Conservation (phyloP, 1,284 basidiomycete genomes). For the Austroboletus niveus region DNA sequence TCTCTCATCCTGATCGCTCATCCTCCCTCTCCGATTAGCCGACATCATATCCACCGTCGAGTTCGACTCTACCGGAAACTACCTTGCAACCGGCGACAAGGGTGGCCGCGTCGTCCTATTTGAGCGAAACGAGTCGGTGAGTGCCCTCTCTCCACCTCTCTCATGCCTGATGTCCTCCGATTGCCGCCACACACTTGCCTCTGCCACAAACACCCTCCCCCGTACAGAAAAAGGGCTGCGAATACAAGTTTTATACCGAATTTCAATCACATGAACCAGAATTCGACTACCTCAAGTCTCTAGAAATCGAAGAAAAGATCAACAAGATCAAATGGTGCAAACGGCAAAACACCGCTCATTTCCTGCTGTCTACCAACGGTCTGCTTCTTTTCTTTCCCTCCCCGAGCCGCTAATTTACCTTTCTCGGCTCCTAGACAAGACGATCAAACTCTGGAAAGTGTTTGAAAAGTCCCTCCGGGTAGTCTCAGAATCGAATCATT, state of each 20-base stretch:
- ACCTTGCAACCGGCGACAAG: conserved; percentile 99
- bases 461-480: conserved; percentile 98
- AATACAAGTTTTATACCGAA: conserved; percentile 99
- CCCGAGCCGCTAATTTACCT: not conserved
- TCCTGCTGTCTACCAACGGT: conserved; percentile 97
- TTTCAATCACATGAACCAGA: conserved; percentile 99
- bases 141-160: conserved; percentile 35
- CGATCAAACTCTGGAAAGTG: conserved; percentile 99
- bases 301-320: conserved; percentile 99
- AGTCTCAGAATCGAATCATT: conserved; percentile 95
- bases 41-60: conserved; percentile 99
- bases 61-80: conserved; percentile 99
- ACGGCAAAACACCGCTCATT: conserved; percentile 96
- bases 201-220: not conserved
- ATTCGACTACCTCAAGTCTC: conserved; percentile 99
- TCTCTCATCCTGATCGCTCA: conserved; percentile 25
- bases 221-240: conserved; percentile 95
- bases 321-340: conserved; percentile 99
- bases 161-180: conserved; percentile 33
- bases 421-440: conserved; percentile 77
- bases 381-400: conserved; percentile 19
- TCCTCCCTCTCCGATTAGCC: conserved; percentile 52
- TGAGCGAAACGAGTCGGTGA: conserved; percentile 94
- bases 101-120: conserved; percentile 98
- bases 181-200: conserved; percentile 1